Base-by-base conservation (phyloP, 768 basidiomycete species). In the Boletus patriciae region DNA sequence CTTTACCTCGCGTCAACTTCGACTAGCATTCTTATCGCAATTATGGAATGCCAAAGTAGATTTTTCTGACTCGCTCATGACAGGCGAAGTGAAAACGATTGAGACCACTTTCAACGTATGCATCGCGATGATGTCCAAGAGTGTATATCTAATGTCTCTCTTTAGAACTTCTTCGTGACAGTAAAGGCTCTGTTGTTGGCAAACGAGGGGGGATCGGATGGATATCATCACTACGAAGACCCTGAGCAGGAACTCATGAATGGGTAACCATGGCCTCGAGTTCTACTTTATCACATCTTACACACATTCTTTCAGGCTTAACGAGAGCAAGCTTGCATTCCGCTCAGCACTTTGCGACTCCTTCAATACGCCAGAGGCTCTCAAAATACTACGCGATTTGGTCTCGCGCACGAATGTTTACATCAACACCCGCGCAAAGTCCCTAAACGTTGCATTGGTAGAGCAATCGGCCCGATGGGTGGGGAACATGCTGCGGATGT, bases 31-130 rank as follows among this genome's bases (percentile, higher is more conserved):
- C 79, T 75, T 98, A 62, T 83, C 86, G 6, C 93, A 95, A 67
- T 74, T 87, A 36, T 99, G 97, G 97, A 94, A 88, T 69, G 80
- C 90, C 21, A 92, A 92, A 71, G 82, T 98, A 50, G 97, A 99
- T 71, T 97, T 97, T 72, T 95, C 94, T 31, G 91, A 94, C 67
- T 86, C 87, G 11, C 73, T 90, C 54, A 91, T 92, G 90, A 87
- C 87, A 33, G 85, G 87, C 31, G 95, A 98, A 78, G 92, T 96
- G 18, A 85, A 87, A 60, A 87, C 82, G 52, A 80, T 93, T 27
- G 97, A 99, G 73, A 78, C 78, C 6, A 83, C 85, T 16, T 80
- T 98, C 64, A 95, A 97, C 71, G 96, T 97, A 65, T 67, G 85
- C 70, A 13, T 46, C 33, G 38, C 59, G 50, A 47, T 55, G 37